These are phyloP conservation scores for Termitomyces sp. DNA, from an alignment of 768 basidiomycete species.

Conservation along the genomic window DNA sequence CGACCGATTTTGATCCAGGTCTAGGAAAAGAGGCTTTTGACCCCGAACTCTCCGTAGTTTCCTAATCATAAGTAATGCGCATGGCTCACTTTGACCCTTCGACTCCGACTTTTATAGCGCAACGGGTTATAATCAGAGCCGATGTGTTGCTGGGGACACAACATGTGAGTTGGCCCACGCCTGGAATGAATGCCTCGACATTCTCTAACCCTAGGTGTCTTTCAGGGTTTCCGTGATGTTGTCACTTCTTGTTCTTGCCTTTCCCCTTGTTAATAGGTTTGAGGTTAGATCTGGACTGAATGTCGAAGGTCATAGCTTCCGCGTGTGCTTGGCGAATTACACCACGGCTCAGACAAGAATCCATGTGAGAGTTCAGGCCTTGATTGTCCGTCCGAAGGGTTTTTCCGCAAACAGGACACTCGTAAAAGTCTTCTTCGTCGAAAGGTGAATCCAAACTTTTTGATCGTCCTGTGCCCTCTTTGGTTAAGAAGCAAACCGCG, in stretches of 20 bases:
- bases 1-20: neutral
- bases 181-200: neutral
- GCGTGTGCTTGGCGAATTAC: constrained; percentile 70
- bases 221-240: neutral
- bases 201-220: neutral
- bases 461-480: neutral
- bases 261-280: constrained; percentile 9
- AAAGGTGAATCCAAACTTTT: neutral
- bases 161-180: neutral
- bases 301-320: constrained; percentile 21
- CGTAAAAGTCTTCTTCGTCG: constrained; percentile 24
- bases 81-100: neutral
- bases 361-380: constrained; percentile 81
- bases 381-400: constrained; percentile 64
- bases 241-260: constrained; percentile 2
- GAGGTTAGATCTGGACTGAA: neutral
- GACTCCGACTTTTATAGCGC: neutral
- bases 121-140: neutral
- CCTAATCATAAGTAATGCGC: no score
- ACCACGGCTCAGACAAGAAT: constrained; percentile 78
- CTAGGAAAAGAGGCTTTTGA: neutral
- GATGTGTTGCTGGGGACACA: neutral
- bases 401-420: constrained; percentile 71
- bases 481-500: neutral
- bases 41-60: neutral